These are phyloP conservation scores for Ascochyta fabae DNA, from an alignment of 2,329 filamentous ascomycete genomes.

Conservation along the genomic window DNA sequence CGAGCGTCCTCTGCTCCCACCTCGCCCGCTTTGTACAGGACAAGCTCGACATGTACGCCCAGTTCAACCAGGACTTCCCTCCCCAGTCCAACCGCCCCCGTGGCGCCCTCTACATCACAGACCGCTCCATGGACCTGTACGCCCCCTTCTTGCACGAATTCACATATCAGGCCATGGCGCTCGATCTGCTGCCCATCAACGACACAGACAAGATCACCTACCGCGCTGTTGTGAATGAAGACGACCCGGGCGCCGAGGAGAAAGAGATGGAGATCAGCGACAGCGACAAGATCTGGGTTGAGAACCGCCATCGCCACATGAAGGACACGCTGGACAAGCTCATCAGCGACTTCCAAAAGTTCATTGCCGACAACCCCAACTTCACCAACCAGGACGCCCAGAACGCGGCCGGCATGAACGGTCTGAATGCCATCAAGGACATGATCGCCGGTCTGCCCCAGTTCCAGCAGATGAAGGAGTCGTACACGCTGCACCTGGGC, in stretches of 20 bases:
- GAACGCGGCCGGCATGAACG: constrained; percentile 78
- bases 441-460: constrained; percentile 95
- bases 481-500: constrained; percentile 89
- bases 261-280: constrained; percentile 93
- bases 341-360: constrained; percentile 90
- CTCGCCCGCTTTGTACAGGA: constrained; percentile 90
- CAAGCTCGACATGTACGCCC: constrained; percentile 86
- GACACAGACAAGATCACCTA: constrained; percentile 90
- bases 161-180: constrained; percentile 97
- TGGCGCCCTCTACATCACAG: constrained; percentile 83
- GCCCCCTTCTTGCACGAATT: constrained; percentile 93
- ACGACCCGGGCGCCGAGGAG: constrained; percentile 70
- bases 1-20: constrained; percentile 83
- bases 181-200: constrained; percentile 86
- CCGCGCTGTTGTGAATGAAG: constrained; percentile 79
- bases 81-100: constrained; percentile 78
- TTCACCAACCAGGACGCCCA: constrained; percentile 78
- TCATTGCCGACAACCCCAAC: constrained; percentile 88
- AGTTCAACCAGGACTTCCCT: constrained; percentile 84
- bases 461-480: constrained; percentile 94
- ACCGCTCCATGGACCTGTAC: constrained; percentile 90
- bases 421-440: constrained; percentile 89
- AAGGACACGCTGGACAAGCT: constrained; percentile 95
- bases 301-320: constrained; percentile 95
- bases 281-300: constrained; percentile 92